Percentiles rank a stretch among this genome's conserved stretches.
phyloP scores from a whole-genome alignment of 192 early-diverging fungal species.

The Helicostylum pulchrum region DNA sequence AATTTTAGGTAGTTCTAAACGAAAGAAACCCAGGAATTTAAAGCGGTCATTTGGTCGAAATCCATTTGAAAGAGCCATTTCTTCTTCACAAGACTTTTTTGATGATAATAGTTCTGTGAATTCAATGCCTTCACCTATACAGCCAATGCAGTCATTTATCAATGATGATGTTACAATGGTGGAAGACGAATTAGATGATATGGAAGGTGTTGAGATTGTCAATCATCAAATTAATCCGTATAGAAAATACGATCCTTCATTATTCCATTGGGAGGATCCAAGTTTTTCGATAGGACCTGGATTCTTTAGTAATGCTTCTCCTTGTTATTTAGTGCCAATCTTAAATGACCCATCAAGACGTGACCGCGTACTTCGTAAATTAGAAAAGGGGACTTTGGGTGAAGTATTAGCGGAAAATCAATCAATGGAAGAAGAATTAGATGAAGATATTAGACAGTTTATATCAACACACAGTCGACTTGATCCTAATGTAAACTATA shows the following conservation, averaged over 20 bases:
- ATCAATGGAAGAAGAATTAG: not conserved
- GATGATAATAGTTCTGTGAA: not conserved
- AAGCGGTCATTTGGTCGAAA: slow-evolving; percentile 17
- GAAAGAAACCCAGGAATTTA: slow-evolving; percentile 6
- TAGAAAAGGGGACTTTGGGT: slow-evolving; percentile 9
- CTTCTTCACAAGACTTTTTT: not conserved
- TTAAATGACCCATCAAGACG: not conserved
- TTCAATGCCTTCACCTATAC: not conserved
- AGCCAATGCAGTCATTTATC: not conserved
- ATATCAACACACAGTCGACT: not conserved
- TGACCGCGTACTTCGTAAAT: slow-evolving; percentile 1
- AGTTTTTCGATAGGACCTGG: not conserved
- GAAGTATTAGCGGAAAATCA: not conserved
- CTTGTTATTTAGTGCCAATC: not conserved
- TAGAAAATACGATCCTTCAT: slow-evolving; percentile 3
- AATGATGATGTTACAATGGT: not conserved
- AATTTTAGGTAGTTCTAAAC: slow-evolving; percentile 4
- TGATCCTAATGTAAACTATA: not conserved
- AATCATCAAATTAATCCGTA: not conserved
- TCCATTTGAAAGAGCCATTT: not conserved
- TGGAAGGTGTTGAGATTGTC: no score
- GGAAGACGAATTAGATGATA: slow-evolving; percentile 1
- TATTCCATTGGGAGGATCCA: not conserved
- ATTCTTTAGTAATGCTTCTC: not conserved
- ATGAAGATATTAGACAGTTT: slow-evolving; percentile 1